phyloP scores from a whole-genome alignment of 1,284 basidiomycete species.

The Papiliotrema nemorosa region DNA sequence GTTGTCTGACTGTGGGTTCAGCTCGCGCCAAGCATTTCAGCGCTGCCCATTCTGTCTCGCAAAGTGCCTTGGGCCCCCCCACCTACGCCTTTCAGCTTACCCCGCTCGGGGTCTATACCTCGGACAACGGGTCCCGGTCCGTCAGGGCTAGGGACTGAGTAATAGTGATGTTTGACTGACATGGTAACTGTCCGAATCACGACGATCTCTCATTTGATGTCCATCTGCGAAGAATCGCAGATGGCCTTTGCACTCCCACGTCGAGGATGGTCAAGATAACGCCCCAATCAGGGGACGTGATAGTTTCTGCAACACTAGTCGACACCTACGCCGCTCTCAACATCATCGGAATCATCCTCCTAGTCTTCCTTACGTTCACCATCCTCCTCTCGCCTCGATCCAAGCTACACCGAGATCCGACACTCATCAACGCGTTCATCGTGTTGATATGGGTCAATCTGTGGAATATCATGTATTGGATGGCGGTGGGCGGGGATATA shows the following conservation, averaged over 20 bases:
- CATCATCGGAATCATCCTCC: conserved; percentile 2
- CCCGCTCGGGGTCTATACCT: too few relatives aligned
- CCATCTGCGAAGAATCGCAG: not conserved
- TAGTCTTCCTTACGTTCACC: not conserved
- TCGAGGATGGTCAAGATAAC: not conserved
- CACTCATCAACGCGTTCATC: conserved; percentile 15
- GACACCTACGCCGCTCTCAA: conserved; percentile 3
- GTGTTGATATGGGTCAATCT: conserved; percentile 11
- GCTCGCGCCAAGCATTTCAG: too few relatives aligned
- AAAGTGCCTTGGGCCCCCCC: too few relatives aligned
- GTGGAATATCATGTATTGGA: conserved; percentile 10
- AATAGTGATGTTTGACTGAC: too few relatives aligned
- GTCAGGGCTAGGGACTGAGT: too few relatives aligned
- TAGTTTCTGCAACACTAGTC: not conserved
- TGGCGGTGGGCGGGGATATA: not conserved
- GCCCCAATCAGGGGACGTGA: not conserved
- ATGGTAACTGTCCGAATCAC: too few relatives aligned
- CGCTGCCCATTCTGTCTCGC: too few relatives aligned
- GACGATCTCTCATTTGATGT: not conserved
- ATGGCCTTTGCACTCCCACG: not conserved
- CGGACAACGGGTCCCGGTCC: too few relatives aligned
- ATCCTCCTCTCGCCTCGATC: not conserved
- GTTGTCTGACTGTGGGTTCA: too few relatives aligned
- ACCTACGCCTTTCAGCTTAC: too few relatives aligned
- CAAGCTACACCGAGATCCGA: conserved; percentile 7